A percentile compares a stretch with the other conserved stretches of the same genome.
Evolutionary conservation across 2,329 filamentous ascomycete genomes (phyloP).

Genomic region (Cryphonectria naterciae): DNA sequence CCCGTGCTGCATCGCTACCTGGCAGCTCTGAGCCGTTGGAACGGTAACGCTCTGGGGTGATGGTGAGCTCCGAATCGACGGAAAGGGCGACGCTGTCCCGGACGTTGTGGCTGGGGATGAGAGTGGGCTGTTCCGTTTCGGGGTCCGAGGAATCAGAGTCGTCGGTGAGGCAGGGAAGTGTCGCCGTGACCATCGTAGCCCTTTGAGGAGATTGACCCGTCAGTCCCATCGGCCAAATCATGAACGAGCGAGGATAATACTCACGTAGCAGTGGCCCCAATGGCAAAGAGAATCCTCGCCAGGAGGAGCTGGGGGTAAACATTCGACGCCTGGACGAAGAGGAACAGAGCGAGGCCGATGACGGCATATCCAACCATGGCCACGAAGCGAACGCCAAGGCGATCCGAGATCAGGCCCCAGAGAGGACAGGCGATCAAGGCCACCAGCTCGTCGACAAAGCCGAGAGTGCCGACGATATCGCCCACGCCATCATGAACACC

Average conservation of each 20-base stretch:
- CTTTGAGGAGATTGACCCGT: constrained; percentile 43
- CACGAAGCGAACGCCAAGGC: constrained; percentile 73
- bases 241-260: constrained; percentile 31
- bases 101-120: constrained; percentile 38
- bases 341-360: constrained; percentile 74
- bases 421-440: constrained; percentile 78
- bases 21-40: constrained; percentile 31
- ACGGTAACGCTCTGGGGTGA: constrained; percentile 67
- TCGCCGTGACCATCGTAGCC: constrained; percentile 95
- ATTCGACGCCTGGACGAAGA: constrained; percentile 84
- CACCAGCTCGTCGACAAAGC: constrained; percentile 83
- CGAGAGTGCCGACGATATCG: constrained; percentile 80
- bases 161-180: constrained; percentile 73
- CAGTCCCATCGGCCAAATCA: background rate
- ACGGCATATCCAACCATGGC: constrained; percentile 80
- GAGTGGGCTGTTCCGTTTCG: constrained; percentile 38
- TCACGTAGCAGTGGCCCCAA: constrained; percentile 87
- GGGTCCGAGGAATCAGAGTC: constrained; percentile 42
- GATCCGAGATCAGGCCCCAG: constrained; percentile 79
- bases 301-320: constrained; percentile 88
- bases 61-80: constrained; percentile 74
- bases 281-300: constrained; percentile 82
- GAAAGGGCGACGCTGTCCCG: constrained; percentile 68
- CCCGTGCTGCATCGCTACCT: constrained; percentile 34
- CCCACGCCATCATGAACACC: constrained; percentile 74